Percentiles rank a stretch among this genome's conserved stretches.
Evolutionary conservation across 148 eudicot genomes (phyloP).

Genomic region (Rhododendron ovatum): DNA sequence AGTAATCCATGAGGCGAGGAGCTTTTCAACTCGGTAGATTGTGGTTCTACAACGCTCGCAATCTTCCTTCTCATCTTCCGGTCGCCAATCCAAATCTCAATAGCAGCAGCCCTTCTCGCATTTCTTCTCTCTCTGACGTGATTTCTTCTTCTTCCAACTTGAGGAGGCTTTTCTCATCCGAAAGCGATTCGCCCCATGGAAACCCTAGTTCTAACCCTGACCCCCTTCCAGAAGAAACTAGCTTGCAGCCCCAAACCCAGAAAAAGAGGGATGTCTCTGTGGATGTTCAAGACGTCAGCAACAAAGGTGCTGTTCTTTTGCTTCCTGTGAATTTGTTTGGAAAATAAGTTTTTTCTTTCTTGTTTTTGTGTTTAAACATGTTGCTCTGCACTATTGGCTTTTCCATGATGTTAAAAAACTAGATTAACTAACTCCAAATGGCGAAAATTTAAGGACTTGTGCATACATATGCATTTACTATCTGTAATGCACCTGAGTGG

Average conservation of each 20-base stretch:
- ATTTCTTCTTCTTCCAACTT: conserved; percentile 4
- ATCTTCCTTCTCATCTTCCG: conserved; percentile 13
- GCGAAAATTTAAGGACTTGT: not conserved
- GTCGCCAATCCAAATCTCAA: conserved; percentile 14
- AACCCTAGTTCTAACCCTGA: conserved; percentile 20
- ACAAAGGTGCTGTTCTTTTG: conserved; percentile 30
- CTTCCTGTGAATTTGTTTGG: no score
- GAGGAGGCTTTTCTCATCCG: conserved; percentile 42
- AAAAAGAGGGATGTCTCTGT: conserved; percentile 15
- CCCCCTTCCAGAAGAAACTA: conserved; percentile 19
- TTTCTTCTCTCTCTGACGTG: conserved; percentile 9
- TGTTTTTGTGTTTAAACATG: not conserved
- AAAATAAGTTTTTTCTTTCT: not conserved
- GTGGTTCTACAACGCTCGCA: conserved; percentile 22
- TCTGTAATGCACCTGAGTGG: not conserved
- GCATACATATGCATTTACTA: not conserved
- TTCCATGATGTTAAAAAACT: not conserved
- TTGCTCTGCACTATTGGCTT: not conserved
- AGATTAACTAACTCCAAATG: not conserved
- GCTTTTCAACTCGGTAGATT: conserved; percentile 32
- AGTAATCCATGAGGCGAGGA: conserved; percentile 43
- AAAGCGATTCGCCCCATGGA: conserved; percentile 27
- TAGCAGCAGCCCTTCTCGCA: not conserved
- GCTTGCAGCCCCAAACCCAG: conserved; percentile 15
- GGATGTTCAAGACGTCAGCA: conserved; percentile 48